Percentiles rank a stretch among this genome's conserved stretches.
Conservation (phyloP, 2,329 filamentous ascomycete genomes). For the Lecanicillium sp. region DNA sequence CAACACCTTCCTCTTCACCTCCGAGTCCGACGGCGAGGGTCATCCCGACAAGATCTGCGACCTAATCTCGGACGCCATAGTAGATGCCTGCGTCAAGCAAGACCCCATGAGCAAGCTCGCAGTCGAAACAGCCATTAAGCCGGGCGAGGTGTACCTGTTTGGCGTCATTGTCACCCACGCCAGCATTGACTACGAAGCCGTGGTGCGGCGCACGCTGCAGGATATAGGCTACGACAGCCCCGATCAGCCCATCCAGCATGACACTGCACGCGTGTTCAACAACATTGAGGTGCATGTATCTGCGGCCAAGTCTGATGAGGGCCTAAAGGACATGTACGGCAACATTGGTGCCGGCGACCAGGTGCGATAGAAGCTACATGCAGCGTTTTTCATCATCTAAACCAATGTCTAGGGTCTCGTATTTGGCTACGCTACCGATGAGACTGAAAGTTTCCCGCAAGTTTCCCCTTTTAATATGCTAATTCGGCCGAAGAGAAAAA, state of each 20-base stretch:
- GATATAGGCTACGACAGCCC: conserved; percentile 98
- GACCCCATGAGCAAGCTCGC: conserved; percentile 98
- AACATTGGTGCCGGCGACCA: conserved; percentile 97
- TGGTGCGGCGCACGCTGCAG: conserved; percentile 90
- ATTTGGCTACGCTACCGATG: conserved; percentile 99
- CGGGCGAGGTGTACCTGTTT: conserved; percentile 98
- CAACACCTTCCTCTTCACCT: too few relatives aligned
- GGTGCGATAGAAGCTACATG: too few relatives aligned
- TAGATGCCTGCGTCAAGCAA: conserved; percentile 92
- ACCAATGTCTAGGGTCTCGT: conserved; percentile 99
- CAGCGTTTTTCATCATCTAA: too few relatives aligned
- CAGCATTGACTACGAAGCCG: conserved; percentile 92
- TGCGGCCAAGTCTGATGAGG: conserved; percentile 96
- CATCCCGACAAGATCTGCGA: conserved; percentile 97
- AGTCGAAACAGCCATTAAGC: conserved; percentile 99
- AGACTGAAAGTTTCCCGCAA: too few relatives aligned
- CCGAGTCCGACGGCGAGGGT: conserved; percentile 81
- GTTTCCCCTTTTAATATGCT: too few relatives aligned
- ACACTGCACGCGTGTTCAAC: conserved; percentile 96
- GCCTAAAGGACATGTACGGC: conserved; percentile 96
- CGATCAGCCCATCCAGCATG: conserved; percentile 98
- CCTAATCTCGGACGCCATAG: conserved; percentile 95
- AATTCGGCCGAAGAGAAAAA: too few relatives aligned
- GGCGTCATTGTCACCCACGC: conserved; percentile 98
- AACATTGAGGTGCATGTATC: conserved; percentile 98